Evolutionary conservation across 495 filamentous ascomycete genomes (phyloP), one percentile per base, ranked within the genome.

Genomic region (Haplographium delicatum): DNA sequence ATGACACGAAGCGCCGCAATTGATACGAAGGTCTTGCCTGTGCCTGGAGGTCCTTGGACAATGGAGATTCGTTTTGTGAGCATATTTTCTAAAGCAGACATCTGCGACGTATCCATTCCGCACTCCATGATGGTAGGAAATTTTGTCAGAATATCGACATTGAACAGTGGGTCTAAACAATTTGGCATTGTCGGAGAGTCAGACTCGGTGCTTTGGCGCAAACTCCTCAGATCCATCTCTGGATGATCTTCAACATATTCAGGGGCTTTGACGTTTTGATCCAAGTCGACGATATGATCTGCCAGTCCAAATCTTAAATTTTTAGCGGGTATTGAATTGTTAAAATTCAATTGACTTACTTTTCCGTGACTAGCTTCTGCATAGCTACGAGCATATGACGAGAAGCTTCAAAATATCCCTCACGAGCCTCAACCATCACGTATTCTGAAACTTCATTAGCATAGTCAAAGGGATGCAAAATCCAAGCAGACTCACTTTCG

Each of bases 41-140:
- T 95, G 1, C 91, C 91, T 3, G 91, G 91, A 6, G 91, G 91
- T 0, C 91, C 91, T 68, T 96, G 91, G 0, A 95, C 68, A 30
- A 98, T 84, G 2, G 88, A 77, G 1, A 98, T 57, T 30, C 76
- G 72, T 42, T 83, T 87, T 0, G 84, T 84, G 6, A 95, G 61
- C 9, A 87, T 83, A 11, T 74, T 65, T 15, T 68, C 60, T 7
- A 85, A 61, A 22, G 84, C 84, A 19, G 54, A 50, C 54, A 75
- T 65, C 59, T 88, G 84, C 0, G 78, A 79, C 7, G 47, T 49
- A 57, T 87, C 82, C 19, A 86, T 65, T 10, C 67, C 65, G 18
- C 65, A 68, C 2, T 65, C 48, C 2, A 69, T 67, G 15, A 58
- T 23, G 1, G 51, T 26, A 13, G 81, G 81, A 71, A 78, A 81